Conservation (phyloP, 1,284 basidiomycete species). For the Cryptococcus wingfieldii region DNA sequence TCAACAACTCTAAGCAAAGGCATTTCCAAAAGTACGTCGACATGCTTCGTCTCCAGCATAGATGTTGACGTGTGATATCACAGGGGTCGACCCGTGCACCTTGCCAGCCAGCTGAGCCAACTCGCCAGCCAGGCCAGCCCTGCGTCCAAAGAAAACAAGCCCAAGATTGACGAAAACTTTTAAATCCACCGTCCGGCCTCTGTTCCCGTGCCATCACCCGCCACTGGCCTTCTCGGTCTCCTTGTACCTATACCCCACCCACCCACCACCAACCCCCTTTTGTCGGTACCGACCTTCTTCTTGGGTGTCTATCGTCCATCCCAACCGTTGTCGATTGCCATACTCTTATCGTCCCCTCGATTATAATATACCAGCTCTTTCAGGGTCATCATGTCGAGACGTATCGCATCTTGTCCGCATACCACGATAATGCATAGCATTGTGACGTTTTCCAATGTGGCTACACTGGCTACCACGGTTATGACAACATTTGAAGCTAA, state of each 20-base stretch:
- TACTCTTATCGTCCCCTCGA: background rate
- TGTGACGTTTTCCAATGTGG: background rate
- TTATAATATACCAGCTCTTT: background rate
- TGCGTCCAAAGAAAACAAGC: constrained; percentile 16
- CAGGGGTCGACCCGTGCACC: constrained; percentile 35
- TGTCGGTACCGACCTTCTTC: background rate
- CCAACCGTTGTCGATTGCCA: background rate
- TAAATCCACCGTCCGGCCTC: background rate
- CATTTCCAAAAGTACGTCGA: constrained; percentile 75
- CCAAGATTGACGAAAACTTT: constrained; percentile 24
- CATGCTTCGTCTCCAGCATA: background rate
- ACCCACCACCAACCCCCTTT: background rate
- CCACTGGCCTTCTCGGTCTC: background rate
- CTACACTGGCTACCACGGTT: background rate
- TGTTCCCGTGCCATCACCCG: background rate
- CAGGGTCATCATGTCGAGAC: background rate
- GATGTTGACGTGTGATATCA: background rate
- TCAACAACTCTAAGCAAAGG: constrained; percentile 81
- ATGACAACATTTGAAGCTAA: background rate
- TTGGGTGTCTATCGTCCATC: background rate
- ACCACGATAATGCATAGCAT: constrained; percentile 5
- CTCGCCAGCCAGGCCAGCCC: constrained; percentile 29
- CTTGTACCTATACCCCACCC: background rate
- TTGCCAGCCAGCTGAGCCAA: constrained; percentile 39
- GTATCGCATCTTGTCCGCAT: background rate